Evolutionary conservation across 108 stramenopile genomes (phyloP), one percentile per base, ranked within the genome.

Genomic region (Skeletonema menzelii): DNA sequence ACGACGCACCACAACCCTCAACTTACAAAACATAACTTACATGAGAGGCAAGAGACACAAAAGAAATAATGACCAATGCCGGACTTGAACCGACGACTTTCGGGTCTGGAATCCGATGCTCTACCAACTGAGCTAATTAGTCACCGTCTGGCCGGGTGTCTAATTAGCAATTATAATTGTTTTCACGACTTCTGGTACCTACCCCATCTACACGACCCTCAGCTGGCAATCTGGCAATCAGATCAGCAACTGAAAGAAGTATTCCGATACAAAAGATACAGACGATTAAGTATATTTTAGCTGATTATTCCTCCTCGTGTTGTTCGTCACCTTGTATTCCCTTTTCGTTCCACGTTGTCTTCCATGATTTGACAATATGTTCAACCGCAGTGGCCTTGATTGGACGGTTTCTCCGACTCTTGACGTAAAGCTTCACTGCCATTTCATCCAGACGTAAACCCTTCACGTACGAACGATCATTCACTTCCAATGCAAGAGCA

Each of bases 81-180:
- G 65, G 88, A 89, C 73, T 89, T 83, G 88, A 89, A 89, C 88
- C 65, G 79, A 72, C 82, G 88, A 85, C 88, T 83, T 85, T 89
- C 70, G 88, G 88, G 83, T 78, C 80, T 86, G 85, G 85, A 86
- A 86, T 86, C 85, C 85, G 67, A 86, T 77, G 85, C 85, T 86
- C 85, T 86, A 83, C 85, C 85, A 86, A 84, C 85, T 86, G 85
- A 86, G 85, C 85, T 86, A 86, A 64, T 53, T 53, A 53, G 49
- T 53, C 46, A 19, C 1, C 19, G 31, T 32, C 35, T 37, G 35
- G 11, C 35, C 35, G 11, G 0, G 35, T 1, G 0, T 8, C 35
- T 1, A 12, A 35, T 11, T 7, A 35, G 8, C 8, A 35, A 35
- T 11, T 0, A 35, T 35, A 34, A 34, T 30, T 2, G 28, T 30